These are phyloP conservation scores for Irpex sp. DNA, from an alignment of 1,284 basidiomycete genomes.

Conservation along the genomic window DNA sequence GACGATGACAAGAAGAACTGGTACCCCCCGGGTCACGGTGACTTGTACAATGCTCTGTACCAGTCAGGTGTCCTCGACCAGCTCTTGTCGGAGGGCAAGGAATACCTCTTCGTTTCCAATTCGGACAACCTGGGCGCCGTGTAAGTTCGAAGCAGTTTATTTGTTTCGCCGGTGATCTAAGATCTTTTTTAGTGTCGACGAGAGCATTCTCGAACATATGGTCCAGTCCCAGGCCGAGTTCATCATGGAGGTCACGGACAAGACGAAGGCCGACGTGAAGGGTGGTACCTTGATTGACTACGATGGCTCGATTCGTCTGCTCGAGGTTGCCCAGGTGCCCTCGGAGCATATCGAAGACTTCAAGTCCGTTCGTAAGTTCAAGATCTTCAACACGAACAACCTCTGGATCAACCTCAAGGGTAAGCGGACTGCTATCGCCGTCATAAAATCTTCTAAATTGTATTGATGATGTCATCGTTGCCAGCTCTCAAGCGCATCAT, in stretches of 20 bases:
- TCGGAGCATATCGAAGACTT: slow-evolving; percentile 98
- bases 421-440: slow-evolving; percentile 29
- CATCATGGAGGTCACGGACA: slow-evolving; percentile 99
- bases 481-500: slow-evolving; percentile 85
- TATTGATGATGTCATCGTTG: neutral
- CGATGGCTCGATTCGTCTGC: slow-evolving; percentile 89
- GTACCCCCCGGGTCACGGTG: slow-evolving; percentile 99
- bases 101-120: slow-evolving; percentile 99
- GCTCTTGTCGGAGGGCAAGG: slow-evolving; percentile 92
- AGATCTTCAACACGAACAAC: slow-evolving; percentile 98
- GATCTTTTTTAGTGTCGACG: slow-evolving; percentile 40
- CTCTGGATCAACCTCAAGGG: slow-evolving; percentile 92
- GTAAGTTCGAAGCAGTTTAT: slow-evolving; percentile 36
- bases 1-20: slow-evolving; percentile 94
- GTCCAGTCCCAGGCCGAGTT: slow-evolving; percentile 86
- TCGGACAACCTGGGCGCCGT: slow-evolving; percentile 99
- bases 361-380: slow-evolving; percentile 93
- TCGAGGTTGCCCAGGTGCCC: slow-evolving; percentile 99
- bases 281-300: slow-evolving; percentile 99
- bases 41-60: slow-evolving; percentile 89
- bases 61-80: slow-evolving; percentile 98
- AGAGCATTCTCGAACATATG: slow-evolving; percentile 88
- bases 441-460: neutral
- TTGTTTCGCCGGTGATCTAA: slow-evolving; percentile 29
- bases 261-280: slow-evolving; percentile 99